Evolutionary conservation across 106 monocot genomes (phyloP), one percentile per base, ranked within the genome.

Genomic region (Allium fistulosum): DNA sequence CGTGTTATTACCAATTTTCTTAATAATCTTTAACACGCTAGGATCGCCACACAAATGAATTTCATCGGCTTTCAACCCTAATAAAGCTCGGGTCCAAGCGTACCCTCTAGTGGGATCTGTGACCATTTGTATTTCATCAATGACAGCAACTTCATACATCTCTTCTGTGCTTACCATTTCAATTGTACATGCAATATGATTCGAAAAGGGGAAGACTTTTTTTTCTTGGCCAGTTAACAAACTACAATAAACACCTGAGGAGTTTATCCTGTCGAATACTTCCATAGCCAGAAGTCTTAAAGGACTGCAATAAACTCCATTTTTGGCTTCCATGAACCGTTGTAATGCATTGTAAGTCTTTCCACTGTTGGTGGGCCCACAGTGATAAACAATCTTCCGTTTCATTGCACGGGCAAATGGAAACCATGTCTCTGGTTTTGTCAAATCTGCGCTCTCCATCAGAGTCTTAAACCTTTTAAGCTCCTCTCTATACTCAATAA

Each of bases 51-150:
- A 99, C 48, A 99, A 57, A 70, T 99, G 99, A 52, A 99, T 90
- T 82, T 99, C 99, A 52, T 99, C 99, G 9, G 99, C 99, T 77
- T 81, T 99, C 51, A 99, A 76, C 27, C 99, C 99, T 10, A 99
- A 84, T 61, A 99, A 52, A 0, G 99, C 99, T 8, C 90, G 66
- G 1, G 90, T 93, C 99, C 99, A 99, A 7, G 99, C 93, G 64
- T 81, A 87, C 17, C 93, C 99, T 13, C 99, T 78, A 5, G 75
- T 78, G 0, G 59, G 75, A 58, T 99, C 99, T 15, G 90, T 80
- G 79, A 93, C 80, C 99, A 99, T 93, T 78, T 99, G 99, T 26
- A 99, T 75, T 76, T 99, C 99, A 49, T 99, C 99, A 17, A 99
- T 77, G 17, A 99, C 92, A 0, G 99, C 99, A 22, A 99, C 93